phyloP scores from a whole-genome alignment of 352 stramenopile species.

The Phytophthora constricta region DNA sequence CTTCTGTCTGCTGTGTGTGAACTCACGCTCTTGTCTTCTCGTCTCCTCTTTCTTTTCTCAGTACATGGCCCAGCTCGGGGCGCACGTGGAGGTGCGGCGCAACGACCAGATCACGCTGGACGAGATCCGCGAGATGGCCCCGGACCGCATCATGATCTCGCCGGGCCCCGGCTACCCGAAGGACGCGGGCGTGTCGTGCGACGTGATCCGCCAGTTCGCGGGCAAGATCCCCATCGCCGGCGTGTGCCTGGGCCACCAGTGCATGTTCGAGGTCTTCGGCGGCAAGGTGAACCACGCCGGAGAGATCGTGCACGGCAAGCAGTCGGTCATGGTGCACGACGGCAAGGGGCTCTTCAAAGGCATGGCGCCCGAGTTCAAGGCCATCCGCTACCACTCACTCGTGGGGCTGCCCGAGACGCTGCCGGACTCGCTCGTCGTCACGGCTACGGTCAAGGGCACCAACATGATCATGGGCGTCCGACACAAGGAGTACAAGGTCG shows the following conservation, averaged over 20 bases:
- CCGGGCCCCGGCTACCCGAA: slow-evolving; percentile 83
- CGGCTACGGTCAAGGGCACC: slow-evolving; percentile 79
- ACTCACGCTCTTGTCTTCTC: not conserved
- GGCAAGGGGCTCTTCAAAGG: slow-evolving; percentile 87
- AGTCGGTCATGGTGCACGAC: slow-evolving; percentile 84
- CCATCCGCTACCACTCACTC: slow-evolving; percentile 90
- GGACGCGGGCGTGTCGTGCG: slow-evolving; percentile 83
- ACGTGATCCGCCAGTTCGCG: slow-evolving; percentile 84
- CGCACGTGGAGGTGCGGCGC: slow-evolving; percentile 78
- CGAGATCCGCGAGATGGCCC: slow-evolving; percentile 74
- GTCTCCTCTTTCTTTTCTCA: slow-evolving; percentile 21
- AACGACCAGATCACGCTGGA: slow-evolving; percentile 89
- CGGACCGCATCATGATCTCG: slow-evolving; percentile 90
- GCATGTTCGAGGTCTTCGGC: slow-evolving; percentile 90
- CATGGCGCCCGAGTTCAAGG: slow-evolving; percentile 79
- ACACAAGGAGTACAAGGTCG: slow-evolving; percentile 87
- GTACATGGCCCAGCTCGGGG: slow-evolving; percentile 88
- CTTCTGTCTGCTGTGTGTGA: not conserved
- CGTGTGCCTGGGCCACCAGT: slow-evolving; percentile 86
- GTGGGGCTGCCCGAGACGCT: slow-evolving; percentile 85
- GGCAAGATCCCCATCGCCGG: slow-evolving; percentile 86
- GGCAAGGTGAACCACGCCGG: slow-evolving; percentile 85
- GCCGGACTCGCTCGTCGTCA: slow-evolving; percentile 79
- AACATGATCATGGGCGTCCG: slow-evolving; percentile 92
- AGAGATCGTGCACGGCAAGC: slow-evolving; percentile 90